Base-by-base conservation (phyloP, 2,329 filamentous ascomycete species). In the Alternaria conjuncta region DNA sequence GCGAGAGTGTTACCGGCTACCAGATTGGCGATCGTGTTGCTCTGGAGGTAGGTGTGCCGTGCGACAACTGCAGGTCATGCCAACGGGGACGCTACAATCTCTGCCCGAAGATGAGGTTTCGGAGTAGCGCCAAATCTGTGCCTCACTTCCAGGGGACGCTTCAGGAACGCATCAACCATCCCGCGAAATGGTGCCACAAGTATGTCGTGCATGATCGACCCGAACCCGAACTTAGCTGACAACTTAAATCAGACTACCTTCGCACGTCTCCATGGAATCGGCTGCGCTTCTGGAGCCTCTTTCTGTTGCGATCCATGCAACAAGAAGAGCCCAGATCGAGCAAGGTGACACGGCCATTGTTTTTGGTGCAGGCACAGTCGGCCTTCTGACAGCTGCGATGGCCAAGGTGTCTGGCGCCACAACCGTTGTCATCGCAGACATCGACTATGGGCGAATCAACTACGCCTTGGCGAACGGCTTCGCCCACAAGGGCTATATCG, bases 261-360 rank as follows among this genome's bases (percentile, higher is more conserved):
- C 74, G 11, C 78, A 81, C 67, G 77, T 82, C 6, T 79, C 79
- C 15, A 65, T 79, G 57, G 80, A 81, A 45, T 75, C 79, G 26
- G 80, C 79, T 15, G 79, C 79, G 5, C 65, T 82, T 20, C 61
- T 82, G 8, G 80, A 82, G 61, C 94, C 94, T 3, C 87, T 97
- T 41, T 89, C 91, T 50, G 93, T 97, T 26, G 93, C 90, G 13
- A 93, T 97, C 30, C 94, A 97, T 82, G 93, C 96, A 70, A 89
- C 90, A 63, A 88, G 88, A 71, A 92, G 94, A 82, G 93, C 90
- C 2, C 81, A 82, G 25, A 85, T 97, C 66, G 85, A 85, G 67
- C 92, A 92, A 2, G 93, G 93, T 9, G 88, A 94, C 75, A 88
- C 87, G 7, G 92, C 94, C 15, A 90, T 96, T 4, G 89, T 97